Base-by-base conservation (phyloP, 441 rosid genomes). In the Jatropha multifida region DNA sequence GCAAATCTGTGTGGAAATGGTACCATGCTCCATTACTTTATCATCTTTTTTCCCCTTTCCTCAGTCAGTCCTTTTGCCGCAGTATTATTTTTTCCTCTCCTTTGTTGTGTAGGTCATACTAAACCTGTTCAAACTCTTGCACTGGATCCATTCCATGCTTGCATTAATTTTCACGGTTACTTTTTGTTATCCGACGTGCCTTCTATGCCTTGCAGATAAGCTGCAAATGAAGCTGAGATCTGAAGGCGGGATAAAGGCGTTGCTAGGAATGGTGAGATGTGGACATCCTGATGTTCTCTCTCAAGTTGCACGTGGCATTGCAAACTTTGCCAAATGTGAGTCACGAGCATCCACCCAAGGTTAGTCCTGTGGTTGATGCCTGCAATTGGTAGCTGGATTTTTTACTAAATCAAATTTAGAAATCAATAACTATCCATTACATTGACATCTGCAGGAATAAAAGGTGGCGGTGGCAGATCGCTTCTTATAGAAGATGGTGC, bases 1-100 rank as follows among this genome's bases (percentile, higher is more conserved):
- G 98, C 97, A 68, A 94, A 94, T 87, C 88, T 96, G 56, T 94
- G 99, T 76, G 98, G 99, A 82, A 96, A 96, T 74, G 99, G 99
- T 96, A 89, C 58, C 65, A 11, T 37, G 51, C 73, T 65, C 58
- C 27, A 68, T 75, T 66, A 27, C 55, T 54, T 74, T 37, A 48
- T 71, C 52, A 62, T 65, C 12, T 9, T 20, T 27, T 74, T 12
- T 13, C 76, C 23, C 51, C n/a, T 72, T 72, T 15, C 52, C 17
- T 67, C 5, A 4, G 23, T 44, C 59, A 32, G 32, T 32, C 32
- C 32, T 32, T 32, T 32, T 32, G 32, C 32, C 32, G 32, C 8
- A 44, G 10, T 44, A 7, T 44, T 44, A 44, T 6, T 44, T 44
- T 44, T 44, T 11, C 10, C 48, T 44, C 48, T 6, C 48, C 48